phyloP scores from a whole-genome alignment of 306 rosid genomes.

The Vicia faba region DNA sequence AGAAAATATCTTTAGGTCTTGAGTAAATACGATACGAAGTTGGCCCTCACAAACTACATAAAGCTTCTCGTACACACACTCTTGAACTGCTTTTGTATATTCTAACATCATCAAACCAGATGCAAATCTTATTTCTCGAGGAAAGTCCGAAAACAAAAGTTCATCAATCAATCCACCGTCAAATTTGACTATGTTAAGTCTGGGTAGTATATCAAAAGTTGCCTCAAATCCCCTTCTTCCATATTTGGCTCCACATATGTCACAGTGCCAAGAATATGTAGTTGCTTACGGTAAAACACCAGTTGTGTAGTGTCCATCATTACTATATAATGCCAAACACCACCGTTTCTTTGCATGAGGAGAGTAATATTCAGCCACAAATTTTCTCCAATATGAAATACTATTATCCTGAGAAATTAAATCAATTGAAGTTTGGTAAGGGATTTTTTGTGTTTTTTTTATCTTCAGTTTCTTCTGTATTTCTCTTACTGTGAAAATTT shows the following conservation, averaged over 20 bases:
- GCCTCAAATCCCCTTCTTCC: slow-evolving; percentile 99
- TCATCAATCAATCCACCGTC: slow-evolving; percentile 95
- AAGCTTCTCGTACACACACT: slow-evolving; percentile 92
- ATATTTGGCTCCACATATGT: slow-evolving; percentile 88
- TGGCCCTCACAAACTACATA: slow-evolving; percentile 98
- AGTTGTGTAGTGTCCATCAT: slow-evolving; percentile 81
- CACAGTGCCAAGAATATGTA: slow-evolving; percentile 97
- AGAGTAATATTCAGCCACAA: slow-evolving; percentile 92
- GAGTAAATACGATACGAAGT: slow-evolving; percentile 84
- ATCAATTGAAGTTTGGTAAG: slow-evolving; percentile 23
- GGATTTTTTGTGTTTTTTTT: no score
- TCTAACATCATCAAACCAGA: slow-evolving; percentile 91
- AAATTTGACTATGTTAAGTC: slow-evolving; percentile 92
- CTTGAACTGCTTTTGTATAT: slow-evolving; percentile 91
- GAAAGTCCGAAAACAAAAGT: slow-evolving; percentile 82
- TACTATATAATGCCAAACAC: slow-evolving; percentile 90
- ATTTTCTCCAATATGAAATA: slow-evolving; percentile 96
- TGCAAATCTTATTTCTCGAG: slow-evolving; percentile 72
- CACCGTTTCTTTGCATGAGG: slow-evolving; percentile 95
- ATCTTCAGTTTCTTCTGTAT: no score
- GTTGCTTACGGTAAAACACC: slow-evolving; percentile 97
- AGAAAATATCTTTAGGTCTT: slow-evolving; percentile 84
- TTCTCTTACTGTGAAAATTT: no score
- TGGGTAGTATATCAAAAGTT: slow-evolving; percentile 91
- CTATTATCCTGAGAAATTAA: slow-evolving; percentile 70